These are phyloP conservation scores for Bothriochloa decipiens DNA, from an alignment of 176 grass and related monocot species.

Conservation along the genomic window DNA sequence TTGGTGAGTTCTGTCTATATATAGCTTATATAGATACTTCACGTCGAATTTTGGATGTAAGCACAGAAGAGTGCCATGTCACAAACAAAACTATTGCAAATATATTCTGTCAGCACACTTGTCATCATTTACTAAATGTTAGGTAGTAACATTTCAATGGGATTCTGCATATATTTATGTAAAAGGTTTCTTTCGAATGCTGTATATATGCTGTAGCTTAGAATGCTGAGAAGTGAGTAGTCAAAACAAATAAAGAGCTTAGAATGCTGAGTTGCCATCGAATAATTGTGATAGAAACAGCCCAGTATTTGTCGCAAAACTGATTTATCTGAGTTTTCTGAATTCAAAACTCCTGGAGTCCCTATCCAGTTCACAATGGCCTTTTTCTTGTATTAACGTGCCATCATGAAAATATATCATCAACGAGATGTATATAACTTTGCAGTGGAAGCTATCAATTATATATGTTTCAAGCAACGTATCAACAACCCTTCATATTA, in stretches of 20 bases:
- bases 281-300: not conserved
- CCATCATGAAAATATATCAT: not conserved
- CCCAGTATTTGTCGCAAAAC: not conserved
- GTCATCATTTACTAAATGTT: not conserved
- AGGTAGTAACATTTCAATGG: not conserved
- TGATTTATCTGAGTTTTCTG: not conserved
- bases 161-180: not conserved
- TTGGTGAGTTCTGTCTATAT: no score
- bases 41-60: not conserved
- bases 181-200: not conserved
- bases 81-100: not conserved
- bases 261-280: not conserved
- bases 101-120: not conserved
- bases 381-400: not conserved
- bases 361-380: not conserved
- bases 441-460: not conserved
- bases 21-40: not conserved
- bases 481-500: not conserved
- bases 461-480: constrained; percentile 2
- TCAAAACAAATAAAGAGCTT: not conserved
- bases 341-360: not conserved
- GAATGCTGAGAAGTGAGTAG: not conserved
- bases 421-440: not conserved
- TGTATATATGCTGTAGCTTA: not conserved
- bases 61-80: not conserved